These are phyloP conservation scores for Xylaria sp. DNA, from an alignment of 2,329 filamentous ascomycete species.

Conservation along the genomic window DNA sequence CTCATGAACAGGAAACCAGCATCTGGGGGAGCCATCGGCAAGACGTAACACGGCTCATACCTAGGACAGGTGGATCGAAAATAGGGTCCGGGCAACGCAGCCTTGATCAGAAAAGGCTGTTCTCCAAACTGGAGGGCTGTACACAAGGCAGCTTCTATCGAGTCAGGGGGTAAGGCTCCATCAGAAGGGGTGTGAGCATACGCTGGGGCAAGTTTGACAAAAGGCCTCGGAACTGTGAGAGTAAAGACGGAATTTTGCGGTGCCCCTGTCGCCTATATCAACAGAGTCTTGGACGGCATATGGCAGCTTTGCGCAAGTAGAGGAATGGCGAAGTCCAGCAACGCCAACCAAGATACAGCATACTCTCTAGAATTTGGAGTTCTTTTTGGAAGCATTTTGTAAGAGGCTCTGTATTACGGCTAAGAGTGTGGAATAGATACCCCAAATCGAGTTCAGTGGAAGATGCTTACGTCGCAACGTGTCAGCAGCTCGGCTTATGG, in stretches of 20 bases:
- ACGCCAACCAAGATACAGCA: conserved; percentile 27
- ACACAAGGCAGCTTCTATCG: conserved; percentile 2
- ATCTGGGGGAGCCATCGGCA: conserved; percentile 40
- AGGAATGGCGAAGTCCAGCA: conserved; percentile 16
- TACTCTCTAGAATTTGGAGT: conserved; percentile 24
- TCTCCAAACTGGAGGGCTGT: background rate
- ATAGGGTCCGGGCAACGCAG: background rate
- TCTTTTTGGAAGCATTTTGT: conserved; percentile 26
- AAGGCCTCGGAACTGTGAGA: background rate
- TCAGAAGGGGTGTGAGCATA: background rate
- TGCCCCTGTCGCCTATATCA: conserved; percentile 26
- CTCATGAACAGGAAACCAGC: conserved; percentile 66
- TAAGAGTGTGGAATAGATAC: conserved; percentile 48
- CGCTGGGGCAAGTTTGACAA: conserved; percentile 2
- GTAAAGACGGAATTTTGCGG: background rate
- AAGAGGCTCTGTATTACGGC: conserved; percentile 40
- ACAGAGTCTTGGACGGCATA: conserved; percentile 11
- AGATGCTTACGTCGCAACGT: conserved; percentile 4
- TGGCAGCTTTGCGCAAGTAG: conserved; percentile 18
- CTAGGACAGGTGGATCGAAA: conserved; percentile 8
- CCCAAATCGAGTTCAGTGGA: conserved; percentile 38
- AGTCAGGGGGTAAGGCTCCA: background rate
- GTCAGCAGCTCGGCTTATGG: background rate
- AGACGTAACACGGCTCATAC: conserved; percentile 36
- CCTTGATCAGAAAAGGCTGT: background rate